Conservation (phyloP, 139 green algal genomes). For the Chlamydomonas sp. region DNA sequence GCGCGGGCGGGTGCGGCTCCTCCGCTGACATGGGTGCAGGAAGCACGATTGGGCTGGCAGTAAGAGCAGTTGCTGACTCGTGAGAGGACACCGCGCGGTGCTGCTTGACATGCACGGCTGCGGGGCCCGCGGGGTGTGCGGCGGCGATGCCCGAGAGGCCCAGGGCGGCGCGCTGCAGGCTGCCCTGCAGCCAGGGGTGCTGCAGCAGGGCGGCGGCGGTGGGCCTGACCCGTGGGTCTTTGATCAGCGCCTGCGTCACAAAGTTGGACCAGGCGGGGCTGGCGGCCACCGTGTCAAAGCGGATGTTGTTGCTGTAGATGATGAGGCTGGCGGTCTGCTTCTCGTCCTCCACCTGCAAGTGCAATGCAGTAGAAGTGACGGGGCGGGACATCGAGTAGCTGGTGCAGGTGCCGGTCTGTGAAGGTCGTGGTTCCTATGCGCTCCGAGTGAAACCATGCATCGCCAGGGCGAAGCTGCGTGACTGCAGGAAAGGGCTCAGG, state of each 20-base stretch:
- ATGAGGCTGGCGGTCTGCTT: conserved; percentile 81
- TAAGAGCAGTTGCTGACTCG: too few species aligned
- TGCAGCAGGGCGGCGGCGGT: conserved; percentile 69
- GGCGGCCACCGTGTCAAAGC: conserved; percentile 46
- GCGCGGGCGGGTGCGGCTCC: too few species aligned
- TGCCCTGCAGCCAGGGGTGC: conserved; percentile 69
- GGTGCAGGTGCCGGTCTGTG: too few species aligned
- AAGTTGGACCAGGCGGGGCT: conserved; percentile 58
- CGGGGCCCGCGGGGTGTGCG: too few species aligned
- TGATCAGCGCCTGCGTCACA: conserved; percentile 65
- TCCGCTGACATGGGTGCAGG: too few species aligned
- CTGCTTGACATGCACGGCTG: background rate
- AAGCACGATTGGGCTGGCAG: too few species aligned
- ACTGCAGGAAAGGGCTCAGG: background rate
- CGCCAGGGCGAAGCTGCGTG: background rate
- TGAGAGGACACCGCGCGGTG: background rate
- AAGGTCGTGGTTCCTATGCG: too few species aligned
- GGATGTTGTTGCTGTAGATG: conserved; percentile 71
- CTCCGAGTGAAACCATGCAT: background rate
- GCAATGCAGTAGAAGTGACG: too few species aligned
- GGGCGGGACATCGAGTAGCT: too few species aligned
- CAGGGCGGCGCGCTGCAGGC: conserved; percentile 6
- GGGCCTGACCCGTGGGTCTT: conserved; percentile 71
- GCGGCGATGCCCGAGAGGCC: too few species aligned
- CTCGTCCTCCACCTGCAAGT: conserved; percentile 68